Conservation (phyloP, 768 basidiomycete genomes). For the Russula emetica region DNA sequence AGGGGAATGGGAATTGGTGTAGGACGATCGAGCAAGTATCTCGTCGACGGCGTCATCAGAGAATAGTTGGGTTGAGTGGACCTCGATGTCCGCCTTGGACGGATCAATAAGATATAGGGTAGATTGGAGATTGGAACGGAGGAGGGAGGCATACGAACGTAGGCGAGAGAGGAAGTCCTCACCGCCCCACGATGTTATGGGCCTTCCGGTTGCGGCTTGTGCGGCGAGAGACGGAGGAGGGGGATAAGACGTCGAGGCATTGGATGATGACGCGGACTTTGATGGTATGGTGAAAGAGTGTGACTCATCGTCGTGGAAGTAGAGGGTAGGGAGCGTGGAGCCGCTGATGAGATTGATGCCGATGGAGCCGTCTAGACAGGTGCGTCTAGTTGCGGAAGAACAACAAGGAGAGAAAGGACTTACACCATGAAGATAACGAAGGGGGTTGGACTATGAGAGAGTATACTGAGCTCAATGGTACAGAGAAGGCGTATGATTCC, state of each 20-base stretch:
- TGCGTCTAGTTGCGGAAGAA: slow-evolving; percentile 1
- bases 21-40: slow-evolving; percentile 76
- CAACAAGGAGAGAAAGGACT: slow-evolving; percentile 26
- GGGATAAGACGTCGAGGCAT: slow-evolving; percentile 51
- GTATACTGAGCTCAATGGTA: slow-evolving; percentile 84
- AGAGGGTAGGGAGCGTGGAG: slow-evolving; percentile 79
- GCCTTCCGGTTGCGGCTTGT: slow-evolving; percentile 37
- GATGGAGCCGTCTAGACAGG: slow-evolving; percentile 68
- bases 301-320: slow-evolving; percentile 98
- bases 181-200: slow-evolving; percentile 72
- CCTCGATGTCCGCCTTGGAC: slow-evolving; percentile 85
- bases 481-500: slow-evolving; percentile 94
- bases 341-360: slow-evolving; percentile 86
- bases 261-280: slow-evolving; percentile 40
- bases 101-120: slow-evolving; percentile 90
- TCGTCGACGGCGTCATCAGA: slow-evolving; percentile 85
- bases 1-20: slow-evolving; percentile 71
- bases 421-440: slow-evolving; percentile 80
- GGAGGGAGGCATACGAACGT: slow-evolving; percentile 69
- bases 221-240: slow-evolving; percentile 52
- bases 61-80: slow-evolving; percentile 81
- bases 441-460: slow-evolving; percentile 84
- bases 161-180: slow-evolving; percentile 80
- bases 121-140: slow-evolving; percentile 83
- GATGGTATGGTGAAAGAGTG: slow-evolving; percentile 58